A percentile compares a stretch with the other conserved stretches of the same genome.
Conservation (phyloP, 345 rosid species). For the Citrus cavaleriei region DNA sequence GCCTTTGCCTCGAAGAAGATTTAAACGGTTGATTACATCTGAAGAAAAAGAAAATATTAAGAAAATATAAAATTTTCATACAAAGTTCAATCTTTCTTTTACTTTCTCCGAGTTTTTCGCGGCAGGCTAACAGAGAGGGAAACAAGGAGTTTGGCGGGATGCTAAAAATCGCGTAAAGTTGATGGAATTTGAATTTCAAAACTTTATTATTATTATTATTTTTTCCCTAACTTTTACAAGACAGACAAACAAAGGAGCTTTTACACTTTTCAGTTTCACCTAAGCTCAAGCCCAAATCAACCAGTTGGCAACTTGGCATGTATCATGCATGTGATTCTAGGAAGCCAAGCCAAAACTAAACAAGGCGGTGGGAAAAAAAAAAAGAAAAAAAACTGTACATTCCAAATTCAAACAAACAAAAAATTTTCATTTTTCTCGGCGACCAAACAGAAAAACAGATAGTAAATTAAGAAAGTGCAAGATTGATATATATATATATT, state of each 20-base stretch:
- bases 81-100: neutral
- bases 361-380: neutral
- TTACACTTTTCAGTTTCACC: slow-evolving; percentile 3
- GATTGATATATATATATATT: neutral
- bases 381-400: neutral
- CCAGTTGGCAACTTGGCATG: slow-evolving; percentile 10
- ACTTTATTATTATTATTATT: neutral
- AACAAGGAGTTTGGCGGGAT: neutral
- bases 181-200: slow-evolving; percentile 14
- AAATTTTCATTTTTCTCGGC: neutral
- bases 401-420: too few relatives aligned
- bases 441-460: slow-evolving; percentile 1
- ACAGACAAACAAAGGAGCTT: neutral
- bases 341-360: slow-evolving; percentile 3
- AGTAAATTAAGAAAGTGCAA: neutral
- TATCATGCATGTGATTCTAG: neutral
- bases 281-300: slow-evolving; percentile 4
- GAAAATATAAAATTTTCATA: neutral
- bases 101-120: slow-evolving; percentile 3
- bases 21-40: slow-evolving; percentile 82
- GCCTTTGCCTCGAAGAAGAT: slow-evolving; percentile 81
- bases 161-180: neutral
- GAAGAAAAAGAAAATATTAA: neutral
- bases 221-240: neutral
- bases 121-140: neutral